Evolutionary conservation across 140 eudicot species (phyloP), one percentile per base, ranked within the genome.

Genomic region (Erigeron philadelphicus): DNA sequence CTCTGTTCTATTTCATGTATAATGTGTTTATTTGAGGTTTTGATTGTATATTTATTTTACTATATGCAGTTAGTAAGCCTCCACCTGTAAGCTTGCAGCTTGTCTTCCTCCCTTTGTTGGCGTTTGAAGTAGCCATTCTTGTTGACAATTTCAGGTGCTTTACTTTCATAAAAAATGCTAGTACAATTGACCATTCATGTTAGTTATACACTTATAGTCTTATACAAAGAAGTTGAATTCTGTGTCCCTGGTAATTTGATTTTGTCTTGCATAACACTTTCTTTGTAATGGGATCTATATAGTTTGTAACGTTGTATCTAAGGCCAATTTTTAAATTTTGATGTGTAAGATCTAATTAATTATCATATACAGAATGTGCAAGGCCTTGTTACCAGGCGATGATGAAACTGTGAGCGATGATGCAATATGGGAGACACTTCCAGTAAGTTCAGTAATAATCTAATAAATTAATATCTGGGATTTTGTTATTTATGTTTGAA

Each of bases 361-460:
- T 54, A 8, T 74, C 78, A 18, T 71, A 38, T 72, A 61, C 85
- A 92, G 98, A 84, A 92, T 88, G 98, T 92, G 98, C 83, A 88
- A 89, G 87, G 98, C 96, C 62, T 80, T 92, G 63, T 78, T 92
- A 75, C 98, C 98, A n/a, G 98, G 96, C 71, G 98, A 92, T 67
- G 95, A 88, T 79, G 98, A 92, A 81, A 84, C 92, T 77, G 76
- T 88, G 81, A 88, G 88, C 49, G 98, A 92, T 81, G 98, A 92
- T 75, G 95, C 96, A 60, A 81, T 92, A 82, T 92, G 98, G 98
- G 98, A 92, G 79, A 92, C 98, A 45, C 96, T 92, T 81, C 98
- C 98, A 38, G 98, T 92, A 76, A 82, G 95, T 79, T 78, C 61
- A 17, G 15, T 50, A 52, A 19, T 50, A 52, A 19, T 23, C 55